A percentile compares a stretch with the other conserved stretches of the same genome.
Evolutionary conservation across 139 green algal species (phyloP).

Genomic region (Auxenochlorella pyrenoidosa): DNA sequence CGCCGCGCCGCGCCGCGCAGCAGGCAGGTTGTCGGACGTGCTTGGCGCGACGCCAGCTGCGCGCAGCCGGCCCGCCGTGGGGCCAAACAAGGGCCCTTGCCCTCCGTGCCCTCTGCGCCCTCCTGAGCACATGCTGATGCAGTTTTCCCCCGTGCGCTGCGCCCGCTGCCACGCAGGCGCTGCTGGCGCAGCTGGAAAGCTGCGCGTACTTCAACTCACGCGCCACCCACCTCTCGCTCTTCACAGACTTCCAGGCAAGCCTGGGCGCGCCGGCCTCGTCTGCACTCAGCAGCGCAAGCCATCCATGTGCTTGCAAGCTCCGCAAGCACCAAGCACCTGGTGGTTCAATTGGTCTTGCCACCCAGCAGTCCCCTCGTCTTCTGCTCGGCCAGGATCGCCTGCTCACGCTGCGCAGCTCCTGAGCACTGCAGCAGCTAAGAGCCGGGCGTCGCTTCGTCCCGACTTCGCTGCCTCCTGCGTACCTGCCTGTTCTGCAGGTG

Average conservation of each 20-base stretch:
- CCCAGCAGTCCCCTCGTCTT: background rate
- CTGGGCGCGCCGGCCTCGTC: no score
- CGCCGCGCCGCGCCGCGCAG: no score
- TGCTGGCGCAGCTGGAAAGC: conserved; percentile 42
- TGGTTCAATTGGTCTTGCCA: no score
- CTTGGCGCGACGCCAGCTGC: no score
- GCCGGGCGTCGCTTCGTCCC: no score
- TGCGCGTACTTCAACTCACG: conserved; percentile 79
- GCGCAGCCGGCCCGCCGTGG: no score
- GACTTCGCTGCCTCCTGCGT: background rate
- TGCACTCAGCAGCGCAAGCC: background rate
- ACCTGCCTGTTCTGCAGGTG: conserved; percentile 37
- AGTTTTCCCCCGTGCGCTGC: background rate
- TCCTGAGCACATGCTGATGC: background rate
- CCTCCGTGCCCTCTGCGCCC: background rate
- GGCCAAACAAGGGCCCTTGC: background rate
- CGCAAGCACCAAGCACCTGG: no score
- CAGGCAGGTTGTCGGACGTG: no score
- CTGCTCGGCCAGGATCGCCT: no score
- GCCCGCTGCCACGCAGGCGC: background rate
- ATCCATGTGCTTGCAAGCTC: background rate
- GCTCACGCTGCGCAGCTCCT: no score
- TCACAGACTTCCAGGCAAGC: conserved; percentile 72
- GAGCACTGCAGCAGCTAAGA: no score
- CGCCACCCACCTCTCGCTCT: conserved; percentile 58